Conservation (phyloP, 2,329 filamentous ascomycete species). For the Colletotrichum tropicale region DNA sequence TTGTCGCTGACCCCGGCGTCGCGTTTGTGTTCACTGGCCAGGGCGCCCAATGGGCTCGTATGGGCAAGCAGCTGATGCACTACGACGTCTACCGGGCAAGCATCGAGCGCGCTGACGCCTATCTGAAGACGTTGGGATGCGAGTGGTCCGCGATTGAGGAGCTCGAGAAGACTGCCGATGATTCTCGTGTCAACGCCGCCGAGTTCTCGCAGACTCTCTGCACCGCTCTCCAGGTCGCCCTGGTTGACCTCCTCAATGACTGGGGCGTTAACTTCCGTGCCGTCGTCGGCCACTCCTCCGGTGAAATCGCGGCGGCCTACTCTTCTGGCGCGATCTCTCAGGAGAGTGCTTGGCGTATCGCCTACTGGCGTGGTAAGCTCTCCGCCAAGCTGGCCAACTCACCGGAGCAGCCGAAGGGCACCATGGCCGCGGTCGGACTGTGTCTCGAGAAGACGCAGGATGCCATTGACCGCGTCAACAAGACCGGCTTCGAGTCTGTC, state of each 20-base stretch:
- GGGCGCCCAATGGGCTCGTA: constrained; percentile 27
- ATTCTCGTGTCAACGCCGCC: background rate
- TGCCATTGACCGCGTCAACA: background rate
- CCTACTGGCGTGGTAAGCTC: constrained; percentile 53
- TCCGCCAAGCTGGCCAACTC: constrained; percentile 24
- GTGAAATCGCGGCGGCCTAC: constrained; percentile 43
- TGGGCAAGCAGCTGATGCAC: constrained; percentile 21
- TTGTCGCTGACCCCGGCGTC: constrained; percentile 19
- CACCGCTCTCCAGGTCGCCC: constrained; percentile 46
- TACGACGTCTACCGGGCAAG: constrained; percentile 44
- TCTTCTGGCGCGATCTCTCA: constrained; percentile 36
- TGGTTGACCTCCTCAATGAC: constrained; percentile 33
- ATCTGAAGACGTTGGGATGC: constrained; percentile 33
- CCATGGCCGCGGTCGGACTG: background rate
- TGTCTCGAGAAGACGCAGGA: background rate
- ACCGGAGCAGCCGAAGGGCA: background rate
- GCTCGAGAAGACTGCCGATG: constrained; percentile 22
- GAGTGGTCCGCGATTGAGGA: constrained; percentile 33
- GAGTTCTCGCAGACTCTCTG: constrained; percentile 39
- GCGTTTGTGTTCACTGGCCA: constrained; percentile 32
- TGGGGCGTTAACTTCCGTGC: background rate
- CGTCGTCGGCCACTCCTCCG: background rate
- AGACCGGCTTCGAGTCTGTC: background rate
- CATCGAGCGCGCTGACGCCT: constrained; percentile 36
- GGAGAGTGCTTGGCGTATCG: constrained; percentile 46